These are phyloP conservation scores for Annulohypoxylon moriforme DNA, from an alignment of 495 filamentous ascomycete genomes.

Conservation along the genomic window DNA sequence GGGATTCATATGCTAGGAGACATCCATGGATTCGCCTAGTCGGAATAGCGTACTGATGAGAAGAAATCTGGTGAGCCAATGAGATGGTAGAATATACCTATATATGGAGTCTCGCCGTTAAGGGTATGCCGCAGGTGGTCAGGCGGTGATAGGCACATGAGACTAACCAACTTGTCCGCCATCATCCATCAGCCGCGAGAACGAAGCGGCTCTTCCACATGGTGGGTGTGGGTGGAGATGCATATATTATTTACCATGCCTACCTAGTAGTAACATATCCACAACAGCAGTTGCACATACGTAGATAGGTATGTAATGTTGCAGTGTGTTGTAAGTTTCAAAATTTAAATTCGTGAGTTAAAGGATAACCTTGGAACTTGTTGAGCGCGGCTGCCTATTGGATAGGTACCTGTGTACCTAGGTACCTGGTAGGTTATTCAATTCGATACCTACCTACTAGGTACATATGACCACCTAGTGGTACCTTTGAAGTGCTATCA, in stretches of 20 bases:
- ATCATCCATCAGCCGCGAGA: slow-evolving; percentile 26
- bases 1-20: slow-evolving; percentile 1
- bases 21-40: slow-evolving; percentile 26
- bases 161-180: slow-evolving; percentile 25
- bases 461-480: no score
- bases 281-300: no score
- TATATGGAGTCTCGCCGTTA: slow-evolving; percentile 24
- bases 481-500: no score
- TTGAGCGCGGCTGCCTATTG: no score
- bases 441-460: neutral
- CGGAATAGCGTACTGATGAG: slow-evolving; percentile 28
- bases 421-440: no score
- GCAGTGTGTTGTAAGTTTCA: no score
- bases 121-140: slow-evolving; percentile 29
- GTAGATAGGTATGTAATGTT: no score
- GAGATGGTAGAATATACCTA: slow-evolving; percentile 14
- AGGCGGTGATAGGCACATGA: slow-evolving; percentile 42
- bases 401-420: no score
- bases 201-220: slow-evolving; percentile 28
- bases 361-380: no score
- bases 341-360: no score
- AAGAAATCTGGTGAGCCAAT: slow-evolving; percentile 23
- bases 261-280: no score
- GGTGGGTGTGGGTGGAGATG: slow-evolving; percentile 8
- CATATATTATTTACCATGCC: no score